Conservation (phyloP, 2,329 filamentous ascomycete genomes). For the Nectriaceae sp. region DNA sequence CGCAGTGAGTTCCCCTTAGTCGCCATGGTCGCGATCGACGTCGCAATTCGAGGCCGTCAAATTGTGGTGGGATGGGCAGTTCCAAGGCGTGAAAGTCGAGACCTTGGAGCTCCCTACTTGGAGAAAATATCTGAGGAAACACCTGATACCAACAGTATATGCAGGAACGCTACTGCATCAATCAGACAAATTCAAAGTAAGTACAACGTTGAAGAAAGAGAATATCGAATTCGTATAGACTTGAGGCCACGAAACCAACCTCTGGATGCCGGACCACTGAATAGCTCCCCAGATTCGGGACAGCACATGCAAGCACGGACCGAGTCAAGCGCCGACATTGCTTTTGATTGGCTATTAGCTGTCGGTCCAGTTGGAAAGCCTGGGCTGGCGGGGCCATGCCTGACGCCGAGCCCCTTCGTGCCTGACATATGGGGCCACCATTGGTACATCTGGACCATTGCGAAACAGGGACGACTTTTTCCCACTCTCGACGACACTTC, state of each 20-base stretch:
- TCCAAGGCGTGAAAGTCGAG: not conserved
- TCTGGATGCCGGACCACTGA: conserved; percentile 9
- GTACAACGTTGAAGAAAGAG: too few species aligned
- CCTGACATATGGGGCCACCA: conserved; percentile 35
- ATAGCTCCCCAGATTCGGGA: conserved; percentile 18
- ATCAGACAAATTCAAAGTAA: too few species aligned
- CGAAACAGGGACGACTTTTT: conserved; percentile 35
- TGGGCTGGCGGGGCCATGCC: not conserved
- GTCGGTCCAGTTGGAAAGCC: not conserved
- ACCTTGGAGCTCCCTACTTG: conserved; percentile 14
- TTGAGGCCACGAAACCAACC: conserved; percentile 31
- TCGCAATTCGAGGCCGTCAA: conserved; percentile 15
- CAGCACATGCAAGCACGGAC: conserved; percentile 25
- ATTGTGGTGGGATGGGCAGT: conserved; percentile 21
- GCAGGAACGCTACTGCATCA: too few species aligned
- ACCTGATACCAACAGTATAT: too few species aligned
- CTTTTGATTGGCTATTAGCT: conserved; percentile 16
- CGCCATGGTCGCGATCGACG: conserved; percentile 43
- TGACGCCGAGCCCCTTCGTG: conserved; percentile 24
- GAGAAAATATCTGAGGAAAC: too few species aligned
- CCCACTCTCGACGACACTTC: conserved; percentile 31
- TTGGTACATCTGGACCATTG: conserved; percentile 22
- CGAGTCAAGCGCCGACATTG: conserved; percentile 26
- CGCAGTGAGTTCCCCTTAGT: conserved; percentile 48
- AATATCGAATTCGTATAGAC: conserved; percentile 19